Evolutionary conservation across 1,284 basidiomycete species (phyloP).

Genomic region (Trichosporon asahii): DNA sequence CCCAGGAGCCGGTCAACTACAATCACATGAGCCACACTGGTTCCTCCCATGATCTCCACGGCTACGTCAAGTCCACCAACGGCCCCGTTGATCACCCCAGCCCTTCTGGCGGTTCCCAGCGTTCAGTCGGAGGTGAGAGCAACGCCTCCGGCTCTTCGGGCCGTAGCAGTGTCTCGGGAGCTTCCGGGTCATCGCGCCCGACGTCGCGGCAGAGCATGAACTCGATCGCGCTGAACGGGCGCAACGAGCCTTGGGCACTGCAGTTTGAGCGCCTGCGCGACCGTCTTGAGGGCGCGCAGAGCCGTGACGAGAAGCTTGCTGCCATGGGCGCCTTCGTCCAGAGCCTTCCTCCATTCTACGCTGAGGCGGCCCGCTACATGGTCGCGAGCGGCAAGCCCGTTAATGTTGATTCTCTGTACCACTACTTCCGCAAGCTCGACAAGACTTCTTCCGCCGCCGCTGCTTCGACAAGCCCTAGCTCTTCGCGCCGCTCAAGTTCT

Average conservation of each 20-base stretch:
- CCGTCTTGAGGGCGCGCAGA: conserved; percentile 6
- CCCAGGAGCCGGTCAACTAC: conserved; percentile 2
- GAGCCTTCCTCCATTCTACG: conserved; percentile 18
- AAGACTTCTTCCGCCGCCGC: conserved; percentile 11
- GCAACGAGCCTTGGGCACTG: neutral
- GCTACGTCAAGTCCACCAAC: neutral
- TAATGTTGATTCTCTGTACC: conserved; percentile 21
- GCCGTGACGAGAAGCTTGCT: conserved; percentile 6
- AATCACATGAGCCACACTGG: neutral
- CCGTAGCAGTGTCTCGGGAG: neutral
- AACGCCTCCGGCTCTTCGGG: neutral
- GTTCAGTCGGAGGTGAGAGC: neutral
- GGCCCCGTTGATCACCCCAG: neutral
- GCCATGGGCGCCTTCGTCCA: conserved; percentile 14
- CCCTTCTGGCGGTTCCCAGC: neutral
- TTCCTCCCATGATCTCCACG: neutral
- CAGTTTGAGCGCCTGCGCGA: conserved; percentile 12
- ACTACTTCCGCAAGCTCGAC: conserved; percentile 21
- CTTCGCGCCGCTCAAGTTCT: neutral
- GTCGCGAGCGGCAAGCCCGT: conserved; percentile 1
- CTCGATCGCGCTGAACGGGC: neutral
- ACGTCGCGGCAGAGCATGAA: conserved; percentile 5
- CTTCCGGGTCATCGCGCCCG: neutral
- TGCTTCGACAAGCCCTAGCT: neutral
- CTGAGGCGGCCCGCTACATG: conserved; percentile 13